Evolutionary conservation across 23 red algal genomes (phyloP).

Genomic region (Agarophyton chilense): DNA sequence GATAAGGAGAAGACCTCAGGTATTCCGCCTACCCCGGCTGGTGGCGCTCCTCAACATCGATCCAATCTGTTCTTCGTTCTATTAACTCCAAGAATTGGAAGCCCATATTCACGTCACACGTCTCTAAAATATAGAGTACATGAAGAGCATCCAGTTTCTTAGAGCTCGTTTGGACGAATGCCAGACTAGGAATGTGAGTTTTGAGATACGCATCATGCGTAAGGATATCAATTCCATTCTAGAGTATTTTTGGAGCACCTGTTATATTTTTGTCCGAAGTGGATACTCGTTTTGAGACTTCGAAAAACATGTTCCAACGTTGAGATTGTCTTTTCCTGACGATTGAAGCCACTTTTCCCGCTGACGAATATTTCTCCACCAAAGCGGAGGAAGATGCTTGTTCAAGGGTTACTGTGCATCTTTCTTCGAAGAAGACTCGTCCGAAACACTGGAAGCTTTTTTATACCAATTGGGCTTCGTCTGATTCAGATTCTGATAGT

Average conservation of each 20-base stretch:
- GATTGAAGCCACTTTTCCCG: too few relatives aligned
- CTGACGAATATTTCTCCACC: too few relatives aligned
- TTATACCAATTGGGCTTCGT: neutral
- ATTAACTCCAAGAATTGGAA: neutral
- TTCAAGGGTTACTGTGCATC: too few relatives aligned
- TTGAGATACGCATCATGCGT: neutral
- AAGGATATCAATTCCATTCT: neutral
- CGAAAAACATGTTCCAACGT: neutral
- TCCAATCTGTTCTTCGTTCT: neutral
- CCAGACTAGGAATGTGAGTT: neutral
- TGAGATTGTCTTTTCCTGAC: too few relatives aligned
- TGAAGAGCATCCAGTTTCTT: neutral
- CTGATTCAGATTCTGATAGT: neutral
- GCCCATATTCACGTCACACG: neutral
- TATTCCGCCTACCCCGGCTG: neutral
- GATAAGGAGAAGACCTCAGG: neutral
- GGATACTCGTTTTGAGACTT: too few relatives aligned
- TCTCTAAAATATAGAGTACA: neutral
- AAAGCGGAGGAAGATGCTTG: too few relatives aligned
- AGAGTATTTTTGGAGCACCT: too few relatives aligned
- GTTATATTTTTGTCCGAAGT: too few relatives aligned
- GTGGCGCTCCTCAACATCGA: neutral
- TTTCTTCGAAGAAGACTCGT: too few relatives aligned
- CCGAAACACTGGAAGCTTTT: neutral
- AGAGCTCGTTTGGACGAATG: neutral